Evolutionary conservation across 2,329 filamentous ascomycete genomes (phyloP).

Genomic region (Juglanconis oblonga): DNA sequence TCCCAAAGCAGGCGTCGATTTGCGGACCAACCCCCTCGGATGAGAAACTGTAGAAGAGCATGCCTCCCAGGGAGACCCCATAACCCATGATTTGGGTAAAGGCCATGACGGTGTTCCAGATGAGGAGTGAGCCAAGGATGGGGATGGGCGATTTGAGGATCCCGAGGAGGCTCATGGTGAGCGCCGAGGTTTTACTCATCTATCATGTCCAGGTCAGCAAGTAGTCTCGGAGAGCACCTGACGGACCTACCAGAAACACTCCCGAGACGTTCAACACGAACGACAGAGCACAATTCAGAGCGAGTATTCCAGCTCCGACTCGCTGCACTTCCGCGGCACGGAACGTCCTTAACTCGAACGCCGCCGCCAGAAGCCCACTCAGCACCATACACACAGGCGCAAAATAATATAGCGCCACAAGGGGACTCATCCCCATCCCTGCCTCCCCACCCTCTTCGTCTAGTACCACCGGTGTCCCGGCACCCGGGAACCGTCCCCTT

Average conservation of each 20-base stretch:
- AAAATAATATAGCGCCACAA: not conserved
- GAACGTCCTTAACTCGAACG: not conserved
- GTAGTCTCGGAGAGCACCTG: not conserved
- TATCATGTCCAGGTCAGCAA: not conserved
- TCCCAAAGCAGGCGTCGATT: not conserved
- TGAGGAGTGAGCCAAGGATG: not conserved
- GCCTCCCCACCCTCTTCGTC: not conserved
- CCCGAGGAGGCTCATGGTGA: not conserved
- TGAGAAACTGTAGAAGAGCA: not conserved
- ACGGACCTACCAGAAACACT: not conserved
- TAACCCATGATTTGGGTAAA: not conserved
- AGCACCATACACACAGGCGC: not conserved
- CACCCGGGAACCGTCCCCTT: not conserved
- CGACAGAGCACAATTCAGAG: not conserved
- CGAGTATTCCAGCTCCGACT: not conserved
- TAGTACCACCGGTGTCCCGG: not conserved
- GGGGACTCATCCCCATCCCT: not conserved
- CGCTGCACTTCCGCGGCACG: not conserved
- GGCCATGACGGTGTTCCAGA: not conserved
- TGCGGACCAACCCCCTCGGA: not conserved
- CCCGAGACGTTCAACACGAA: not conserved
- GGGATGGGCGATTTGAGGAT: not conserved
- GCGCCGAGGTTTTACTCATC: not conserved
- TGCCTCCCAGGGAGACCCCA: not conserved
- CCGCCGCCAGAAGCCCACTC: not conserved